Evolutionary conservation across 2,329 filamentous ascomycete species (phyloP).

Genomic region (Aspergillus phoenicis): DNA sequence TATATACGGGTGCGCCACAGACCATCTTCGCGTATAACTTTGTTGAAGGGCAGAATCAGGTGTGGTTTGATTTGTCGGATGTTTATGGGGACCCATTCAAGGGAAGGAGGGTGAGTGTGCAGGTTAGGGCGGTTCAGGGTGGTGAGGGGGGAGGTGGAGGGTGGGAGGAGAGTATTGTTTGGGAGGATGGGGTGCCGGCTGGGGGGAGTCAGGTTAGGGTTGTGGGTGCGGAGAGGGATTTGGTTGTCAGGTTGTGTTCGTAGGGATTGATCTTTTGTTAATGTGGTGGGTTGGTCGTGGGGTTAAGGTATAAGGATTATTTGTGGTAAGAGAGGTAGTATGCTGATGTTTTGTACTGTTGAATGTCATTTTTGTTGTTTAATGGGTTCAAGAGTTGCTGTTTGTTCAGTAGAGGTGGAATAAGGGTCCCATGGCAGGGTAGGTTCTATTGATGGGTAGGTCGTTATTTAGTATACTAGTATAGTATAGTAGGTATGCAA

Average conservation of each 20-base stretch:
- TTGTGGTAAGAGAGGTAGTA: neutral
- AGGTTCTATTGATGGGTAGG: neutral
- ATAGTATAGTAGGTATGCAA: neutral
- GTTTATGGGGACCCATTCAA: slow-evolving; percentile 49
- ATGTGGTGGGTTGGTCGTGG: neutral
- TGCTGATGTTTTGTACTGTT: too few relatives aligned
- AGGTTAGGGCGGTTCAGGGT: neutral
- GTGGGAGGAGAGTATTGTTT: slow-evolving; percentile 30
- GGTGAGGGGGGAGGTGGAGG: neutral
- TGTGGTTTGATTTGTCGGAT: slow-evolving; percentile 50
- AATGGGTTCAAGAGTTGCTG: too few relatives aligned
- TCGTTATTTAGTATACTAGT: neutral
- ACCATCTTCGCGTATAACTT: slow-evolving; percentile 49
- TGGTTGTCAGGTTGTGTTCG: slow-evolving; percentile 31
- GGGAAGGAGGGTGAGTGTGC: slow-evolving; percentile 29
- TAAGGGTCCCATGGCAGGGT: neutral
- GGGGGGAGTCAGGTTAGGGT: slow-evolving; percentile 35
- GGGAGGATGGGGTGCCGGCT: slow-evolving; percentile 37
- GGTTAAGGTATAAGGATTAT: too few relatives aligned
- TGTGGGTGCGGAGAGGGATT: slow-evolving; percentile 23
- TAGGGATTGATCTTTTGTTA: neutral
- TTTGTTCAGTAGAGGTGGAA: neutral
- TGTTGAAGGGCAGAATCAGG: slow-evolving; percentile 17
- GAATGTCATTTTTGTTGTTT: too few relatives aligned
- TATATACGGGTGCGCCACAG: slow-evolving; percentile 39